Percentiles rank a stretch among this genome's conserved stretches.
Conservation (phyloP, 73 alveolate species). For the Effrenium voratum region DNA sequence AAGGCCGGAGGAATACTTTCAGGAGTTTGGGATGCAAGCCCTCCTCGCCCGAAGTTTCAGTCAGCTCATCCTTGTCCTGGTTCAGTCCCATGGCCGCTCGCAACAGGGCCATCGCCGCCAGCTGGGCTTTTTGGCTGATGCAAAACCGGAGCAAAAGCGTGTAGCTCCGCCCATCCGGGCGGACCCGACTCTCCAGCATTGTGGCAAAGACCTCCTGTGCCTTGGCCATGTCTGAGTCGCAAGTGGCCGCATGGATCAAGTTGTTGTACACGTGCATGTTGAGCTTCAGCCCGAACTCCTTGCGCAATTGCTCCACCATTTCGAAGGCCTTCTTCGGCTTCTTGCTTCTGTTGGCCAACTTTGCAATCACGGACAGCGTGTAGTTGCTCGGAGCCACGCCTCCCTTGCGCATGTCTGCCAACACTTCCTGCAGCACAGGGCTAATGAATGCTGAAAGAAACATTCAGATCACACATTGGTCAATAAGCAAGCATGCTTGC, state of each 20-base stretch:
- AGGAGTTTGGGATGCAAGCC: not conserved
- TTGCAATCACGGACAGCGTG: conserved; percentile 72
- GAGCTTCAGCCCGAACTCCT: conserved; percentile 44
- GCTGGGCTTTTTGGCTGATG: not conserved
- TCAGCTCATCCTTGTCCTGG: not conserved
- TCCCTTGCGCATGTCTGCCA: conserved; percentile 34
- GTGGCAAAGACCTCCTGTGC: conserved; percentile 76
- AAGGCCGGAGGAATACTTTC: not conserved
- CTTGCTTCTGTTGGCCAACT: conserved; percentile 78
- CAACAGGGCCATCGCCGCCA: not conserved
- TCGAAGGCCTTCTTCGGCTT: conserved; percentile 75
- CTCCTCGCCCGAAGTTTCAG: not conserved
- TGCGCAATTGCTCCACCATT: conserved; percentile 36
- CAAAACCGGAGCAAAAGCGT: conserved; percentile 29
- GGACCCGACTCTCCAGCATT: conserved; percentile 54
- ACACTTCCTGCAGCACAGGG: too few relatives aligned
- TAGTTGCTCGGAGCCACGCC: conserved; percentile 69
- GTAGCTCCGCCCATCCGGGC: conserved; percentile 56
- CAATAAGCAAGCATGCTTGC: too few relatives aligned
- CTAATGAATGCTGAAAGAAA: too few relatives aligned
- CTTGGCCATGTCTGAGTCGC: conserved; percentile 15
- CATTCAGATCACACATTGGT: too few relatives aligned
- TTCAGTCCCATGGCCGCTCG: not conserved
- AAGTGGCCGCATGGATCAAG: conserved; percentile 80
- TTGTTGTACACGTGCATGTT: conserved; percentile 92